These are phyloP conservation scores for Carex myosuroides DNA, from an alignment of 176 grass and related monocot species.

Conservation along the genomic window DNA sequence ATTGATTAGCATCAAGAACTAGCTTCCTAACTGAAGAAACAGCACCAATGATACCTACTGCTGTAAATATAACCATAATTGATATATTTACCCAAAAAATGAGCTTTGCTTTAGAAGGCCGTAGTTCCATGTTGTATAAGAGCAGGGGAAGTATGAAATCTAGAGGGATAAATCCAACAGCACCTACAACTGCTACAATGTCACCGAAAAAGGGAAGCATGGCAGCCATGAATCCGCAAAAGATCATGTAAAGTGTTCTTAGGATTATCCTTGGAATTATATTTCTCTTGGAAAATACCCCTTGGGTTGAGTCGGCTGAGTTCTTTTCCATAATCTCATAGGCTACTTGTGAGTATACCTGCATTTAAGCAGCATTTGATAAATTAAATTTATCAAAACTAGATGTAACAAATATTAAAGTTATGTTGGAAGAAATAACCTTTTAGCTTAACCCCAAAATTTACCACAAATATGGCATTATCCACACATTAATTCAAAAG, in stretches of 20 bases:
- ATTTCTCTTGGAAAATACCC: constrained; percentile 41
- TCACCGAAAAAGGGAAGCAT: constrained; percentile 58
- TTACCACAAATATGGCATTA: background rate
- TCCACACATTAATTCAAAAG: background rate
- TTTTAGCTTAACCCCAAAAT: background rate
- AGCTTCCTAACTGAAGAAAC: constrained; percentile 80
- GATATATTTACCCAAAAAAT: constrained; percentile 46
- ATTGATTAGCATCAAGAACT: constrained; percentile 55
- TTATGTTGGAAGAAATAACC: background rate
- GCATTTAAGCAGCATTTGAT: background rate
- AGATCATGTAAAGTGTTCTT: constrained; percentile 36
- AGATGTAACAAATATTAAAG: background rate
- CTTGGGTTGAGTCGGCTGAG: constrained; percentile 37
- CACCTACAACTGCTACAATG: constrained; percentile 39
- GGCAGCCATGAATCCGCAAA: constrained; percentile 44
- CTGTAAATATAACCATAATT: constrained; percentile 68
- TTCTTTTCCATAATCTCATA: constrained; percentile 94
- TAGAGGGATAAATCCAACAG: constrained; percentile 44
- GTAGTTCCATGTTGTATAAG: constrained; percentile 70
- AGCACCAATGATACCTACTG: constrained; percentile 66
- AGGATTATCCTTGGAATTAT: constrained; percentile 41
- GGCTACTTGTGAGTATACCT: constrained; percentile 88
- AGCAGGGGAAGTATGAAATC: constrained; percentile 50
- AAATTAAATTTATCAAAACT: background rate
- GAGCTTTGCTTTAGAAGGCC: constrained; percentile 28